Conservation (phyloP, 78 protist species). For the slime mould (Dictyostelium discoideum) region DNA sequence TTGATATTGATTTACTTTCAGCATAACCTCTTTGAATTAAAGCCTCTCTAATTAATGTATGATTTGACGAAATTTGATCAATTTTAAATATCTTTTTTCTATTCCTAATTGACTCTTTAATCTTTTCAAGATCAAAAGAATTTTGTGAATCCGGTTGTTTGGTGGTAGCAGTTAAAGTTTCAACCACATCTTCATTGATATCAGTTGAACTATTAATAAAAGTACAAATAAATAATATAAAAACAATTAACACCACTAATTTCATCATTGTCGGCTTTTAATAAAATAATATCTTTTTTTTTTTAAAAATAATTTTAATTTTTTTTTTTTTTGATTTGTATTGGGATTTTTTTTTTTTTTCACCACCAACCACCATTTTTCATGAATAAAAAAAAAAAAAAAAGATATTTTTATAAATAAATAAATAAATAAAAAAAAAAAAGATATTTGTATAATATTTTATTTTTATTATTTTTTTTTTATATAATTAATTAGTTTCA, state of each 20-base stretch:
- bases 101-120: not conserved
- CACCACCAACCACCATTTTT: not conserved
- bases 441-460: not conserved
- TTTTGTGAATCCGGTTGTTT: not conserved
- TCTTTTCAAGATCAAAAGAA: not conserved
- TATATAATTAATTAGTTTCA: not conserved
- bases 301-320: too few relatives aligned
- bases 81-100: conserved; percentile 10
- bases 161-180: not conserved
- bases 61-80: conserved; percentile 20
- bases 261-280: not conserved
- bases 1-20: not conserved
- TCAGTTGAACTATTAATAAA: not conserved
- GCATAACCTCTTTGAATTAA: conserved; percentile 1
- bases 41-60: conserved; percentile 7
- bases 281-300: not conserved
- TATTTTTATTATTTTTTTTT: not conserved
- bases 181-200: not conserved
- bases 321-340: too few relatives aligned
- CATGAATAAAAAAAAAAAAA: too few relatives aligned
- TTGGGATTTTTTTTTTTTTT: not conserved
- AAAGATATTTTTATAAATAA: too few relatives aligned
- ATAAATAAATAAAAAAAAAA: too few relatives aligned
- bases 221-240: not conserved
- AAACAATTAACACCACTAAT: not conserved